Evolutionary conservation across 768 basidiomycete genomes (phyloP).

Genomic region (Termitomyces eurrhizus): DNA sequence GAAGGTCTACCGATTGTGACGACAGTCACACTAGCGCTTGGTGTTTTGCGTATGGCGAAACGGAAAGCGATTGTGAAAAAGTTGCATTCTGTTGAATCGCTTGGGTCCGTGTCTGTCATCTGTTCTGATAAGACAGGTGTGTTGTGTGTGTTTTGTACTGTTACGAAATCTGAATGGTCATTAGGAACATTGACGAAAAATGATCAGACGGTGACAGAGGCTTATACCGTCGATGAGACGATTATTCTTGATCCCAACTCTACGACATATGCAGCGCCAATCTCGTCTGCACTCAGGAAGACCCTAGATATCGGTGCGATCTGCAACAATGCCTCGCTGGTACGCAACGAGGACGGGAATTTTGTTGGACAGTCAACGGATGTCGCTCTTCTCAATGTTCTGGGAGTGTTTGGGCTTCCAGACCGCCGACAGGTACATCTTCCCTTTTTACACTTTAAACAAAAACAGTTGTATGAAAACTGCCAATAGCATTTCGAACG

Average conservation of each 20-base stretch:
- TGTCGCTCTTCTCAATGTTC: conserved; percentile 82
- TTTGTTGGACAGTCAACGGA: conserved; percentile 91
- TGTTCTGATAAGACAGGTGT: conserved; percentile 95
- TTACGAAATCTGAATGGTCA: conserved; percentile 4
- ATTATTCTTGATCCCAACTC: conserved; percentile 59
- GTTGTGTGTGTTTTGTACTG: conserved; percentile 8
- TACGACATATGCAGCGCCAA: conserved; percentile 28
- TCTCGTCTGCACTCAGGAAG: conserved; percentile 68
- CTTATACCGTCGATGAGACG: conserved; percentile 84
- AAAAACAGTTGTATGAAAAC: background rate
- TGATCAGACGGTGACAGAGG: conserved; percentile 90
- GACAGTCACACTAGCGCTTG: conserved; percentile 93
- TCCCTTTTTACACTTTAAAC: background rate
- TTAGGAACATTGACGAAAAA: conserved; percentile 91
- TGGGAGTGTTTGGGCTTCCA: conserved; percentile 58
- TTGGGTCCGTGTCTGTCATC: conserved; percentile 95
- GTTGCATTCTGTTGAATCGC: conserved; percentile 88
- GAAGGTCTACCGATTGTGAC: conserved; percentile 97
- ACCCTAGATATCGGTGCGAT: conserved; percentile 79
- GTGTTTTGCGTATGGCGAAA: conserved; percentile 91
- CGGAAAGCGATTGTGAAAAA: conserved; percentile 97
- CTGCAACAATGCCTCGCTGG: conserved; percentile 81
- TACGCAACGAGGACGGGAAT: conserved; percentile 62
- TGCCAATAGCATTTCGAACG: conserved; percentile 57
- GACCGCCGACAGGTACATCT: conserved; percentile 68